Base-by-base conservation (phyloP, 2,329 filamentous ascomycete species). In the Nemania abortiva region DNA sequence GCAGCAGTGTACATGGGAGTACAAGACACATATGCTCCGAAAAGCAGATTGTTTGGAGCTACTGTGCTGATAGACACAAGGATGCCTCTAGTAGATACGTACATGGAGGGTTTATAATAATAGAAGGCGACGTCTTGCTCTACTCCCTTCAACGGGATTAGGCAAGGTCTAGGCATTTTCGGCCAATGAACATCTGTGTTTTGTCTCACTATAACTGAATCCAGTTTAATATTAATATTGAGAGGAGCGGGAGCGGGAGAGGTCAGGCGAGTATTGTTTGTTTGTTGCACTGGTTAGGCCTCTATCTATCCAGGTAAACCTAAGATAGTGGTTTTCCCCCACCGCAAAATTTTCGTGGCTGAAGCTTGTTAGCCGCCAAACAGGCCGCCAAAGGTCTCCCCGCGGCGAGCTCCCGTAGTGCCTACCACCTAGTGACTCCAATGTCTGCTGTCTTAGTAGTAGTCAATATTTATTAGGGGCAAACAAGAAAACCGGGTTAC, bases 141-240 rank as follows among this genome's bases (percentile, higher is more conserved):
- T 20, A 20, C n/a, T 47, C 6, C 42, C 18, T 45, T 18, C 18
- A 49, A 20, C 49, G 20, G 31, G 63, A 54, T 62, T 55, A 45
- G 50, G 55, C 52, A 62, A 27, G 42, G 59, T 37, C 56, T 59
- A 59, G 47, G 53, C 55, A 65, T 57, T 7, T 47, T 50, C 18
- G 15, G 45, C 61, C 64, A 65, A 61, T 66, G 22, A 64, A 37
- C 63, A 61, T 52, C 29, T 62, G 47, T 67, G 62, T 56, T 71
- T 49, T 9, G 37, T 11, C 4, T 63, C 37, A 18, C n/a, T 55
- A n/a, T 62, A 63, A 24, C 67, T 54, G 18, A 31, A 67, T 67
- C 18, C 6, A 31, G 63, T 29, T 67, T 50, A 50, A 24, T 37
- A 24, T 50, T 11, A 20, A 50, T 22, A 50, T 13, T 22, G 22